Conservation (phyloP, 2,329 filamentous ascomycete genomes). For the Helminthosporium solani region DNA sequence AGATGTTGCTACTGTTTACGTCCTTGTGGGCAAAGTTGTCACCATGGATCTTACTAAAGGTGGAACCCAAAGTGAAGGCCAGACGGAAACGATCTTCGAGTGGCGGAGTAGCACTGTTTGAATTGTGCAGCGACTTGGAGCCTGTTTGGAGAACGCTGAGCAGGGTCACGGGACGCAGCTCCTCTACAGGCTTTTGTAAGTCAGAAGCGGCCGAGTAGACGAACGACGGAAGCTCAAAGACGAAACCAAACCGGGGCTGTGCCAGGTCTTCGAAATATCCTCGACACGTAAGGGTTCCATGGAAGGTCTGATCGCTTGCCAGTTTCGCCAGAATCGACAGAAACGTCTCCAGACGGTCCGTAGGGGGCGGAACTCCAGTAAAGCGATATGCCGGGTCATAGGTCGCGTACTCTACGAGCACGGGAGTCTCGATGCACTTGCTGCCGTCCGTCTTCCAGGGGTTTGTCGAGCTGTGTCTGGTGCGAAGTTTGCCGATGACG, state of each 20-base stretch:
- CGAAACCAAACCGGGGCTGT: constrained; percentile 67
- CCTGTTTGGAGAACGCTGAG: constrained; percentile 51
- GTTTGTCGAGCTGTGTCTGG: constrained; percentile 37
- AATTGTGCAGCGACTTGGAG: constrained; percentile 46
- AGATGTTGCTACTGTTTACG: constrained; percentile 65
- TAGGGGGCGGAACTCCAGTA: constrained; percentile 50
- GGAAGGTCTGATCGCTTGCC: constrained; percentile 35
- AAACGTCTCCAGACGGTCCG: constrained; percentile 48
- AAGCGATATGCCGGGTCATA: constrained; percentile 51
- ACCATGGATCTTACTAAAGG: constrained; percentile 71
- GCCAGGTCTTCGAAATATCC: constrained; percentile 75
- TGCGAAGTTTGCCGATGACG: constrained; percentile 47
- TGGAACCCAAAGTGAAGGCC: constrained; percentile 70
- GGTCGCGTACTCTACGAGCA: constrained; percentile 70
- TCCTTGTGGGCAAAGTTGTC: constrained; percentile 70
- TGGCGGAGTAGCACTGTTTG: constrained; percentile 47
- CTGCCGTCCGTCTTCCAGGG: constrained; percentile 42
- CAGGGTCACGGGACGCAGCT: constrained; percentile 47
- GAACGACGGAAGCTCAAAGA: constrained; percentile 69
- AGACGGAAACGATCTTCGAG: constrained; percentile 76
- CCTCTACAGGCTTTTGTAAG: constrained; percentile 47
- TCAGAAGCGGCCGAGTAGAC: constrained; percentile 53
- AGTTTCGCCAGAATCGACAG: constrained; percentile 34
- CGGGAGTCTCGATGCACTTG: constrained; percentile 47
- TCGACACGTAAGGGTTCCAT: constrained; percentile 57